These are phyloP conservation scores for Paulownia fortunei DNA, from an alignment of 257 asterid genomes.

Conservation along the genomic window DNA sequence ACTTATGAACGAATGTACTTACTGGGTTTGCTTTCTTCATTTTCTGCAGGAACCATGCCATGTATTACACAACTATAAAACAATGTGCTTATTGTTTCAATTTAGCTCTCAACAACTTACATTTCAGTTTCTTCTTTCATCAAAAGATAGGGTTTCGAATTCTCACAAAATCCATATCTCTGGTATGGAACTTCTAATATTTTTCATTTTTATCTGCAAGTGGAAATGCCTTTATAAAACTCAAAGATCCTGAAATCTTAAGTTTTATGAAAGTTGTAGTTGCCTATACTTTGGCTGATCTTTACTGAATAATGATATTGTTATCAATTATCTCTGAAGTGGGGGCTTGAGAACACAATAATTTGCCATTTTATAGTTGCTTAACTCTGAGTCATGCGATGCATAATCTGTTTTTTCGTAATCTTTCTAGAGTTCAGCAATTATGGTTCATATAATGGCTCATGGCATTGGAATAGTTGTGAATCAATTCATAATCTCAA, in stretches of 20 bases:
- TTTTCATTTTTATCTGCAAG: no score
- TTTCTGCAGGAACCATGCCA: constrained; percentile 8
- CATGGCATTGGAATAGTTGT: neutral
- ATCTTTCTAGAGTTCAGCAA: neutral
- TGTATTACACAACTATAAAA: neutral
- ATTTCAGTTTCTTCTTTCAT: neutral
- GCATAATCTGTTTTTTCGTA: no score
- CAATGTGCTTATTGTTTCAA: neutral
- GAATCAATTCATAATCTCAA: neutral
- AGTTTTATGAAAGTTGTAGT: no score
- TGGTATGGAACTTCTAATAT: no score
- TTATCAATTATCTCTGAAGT: no score
- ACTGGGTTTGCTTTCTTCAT: neutral
- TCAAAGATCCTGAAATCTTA: no score
- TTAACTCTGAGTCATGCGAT: neutral
- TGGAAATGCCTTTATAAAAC: no score
- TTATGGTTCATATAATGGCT: neutral
- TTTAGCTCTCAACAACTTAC: no score
- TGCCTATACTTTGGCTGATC: no score
- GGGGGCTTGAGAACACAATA: no score
- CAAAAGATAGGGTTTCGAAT: neutral
- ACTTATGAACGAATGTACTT: neutral
- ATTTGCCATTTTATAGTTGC: neutral
- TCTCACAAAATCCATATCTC: neutral
- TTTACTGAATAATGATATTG: no score